Evolutionary conservation across 371 early-diverging fungal genomes (phyloP), one percentile per base, ranked within the genome.

Genomic region (Batkoa obscura): DNA sequence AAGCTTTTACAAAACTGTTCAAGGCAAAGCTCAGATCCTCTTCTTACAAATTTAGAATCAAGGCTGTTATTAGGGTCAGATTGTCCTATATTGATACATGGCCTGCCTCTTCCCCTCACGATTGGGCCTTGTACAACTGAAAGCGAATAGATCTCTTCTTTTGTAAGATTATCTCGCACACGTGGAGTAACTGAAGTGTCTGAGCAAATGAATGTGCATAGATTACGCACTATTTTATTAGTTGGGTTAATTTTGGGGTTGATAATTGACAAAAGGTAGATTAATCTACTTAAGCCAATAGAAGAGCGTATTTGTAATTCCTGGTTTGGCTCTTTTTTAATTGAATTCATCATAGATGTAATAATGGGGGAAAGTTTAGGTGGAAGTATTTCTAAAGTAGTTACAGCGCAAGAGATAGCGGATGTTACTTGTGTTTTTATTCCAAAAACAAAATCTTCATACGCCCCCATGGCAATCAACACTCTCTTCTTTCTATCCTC

Each of bases 211-310:
- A 89, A 85, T 0, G 81, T 79, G 23, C 83, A 80, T 43, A 94
- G 60, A 60, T 96, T 96, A 51, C 80, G 81, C 52, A 90, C 68
- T 43, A 96, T 72, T 63, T 92, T 90, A 51, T 91, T 94, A 10
- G 78, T 85, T 0, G 84, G 80, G 17, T 69, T 74, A 6, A 67
- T 62, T 1, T 76, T 72, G 5, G 60, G 53, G 2, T 59, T 58
- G 13, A 71, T 68, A 3, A 72, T 64, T 2, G 65, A 59, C 56
- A 79, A 78, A n/a, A 79, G 65, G 0, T 68, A 68, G 46, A 78
- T 68, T 32, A 79, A 64, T 30, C 71, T 72, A 1, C 78, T 71
- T 23, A 80, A 57, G 0, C 77, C 75, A 1, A 70, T 60, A 6
- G 81, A 80, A 0, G 81, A 73, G 8, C 79, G 68, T 50, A 66